Base-by-base conservation (phyloP, 2,329 filamentous ascomycete species). In the Cucurbitaria berberidis region DNA sequence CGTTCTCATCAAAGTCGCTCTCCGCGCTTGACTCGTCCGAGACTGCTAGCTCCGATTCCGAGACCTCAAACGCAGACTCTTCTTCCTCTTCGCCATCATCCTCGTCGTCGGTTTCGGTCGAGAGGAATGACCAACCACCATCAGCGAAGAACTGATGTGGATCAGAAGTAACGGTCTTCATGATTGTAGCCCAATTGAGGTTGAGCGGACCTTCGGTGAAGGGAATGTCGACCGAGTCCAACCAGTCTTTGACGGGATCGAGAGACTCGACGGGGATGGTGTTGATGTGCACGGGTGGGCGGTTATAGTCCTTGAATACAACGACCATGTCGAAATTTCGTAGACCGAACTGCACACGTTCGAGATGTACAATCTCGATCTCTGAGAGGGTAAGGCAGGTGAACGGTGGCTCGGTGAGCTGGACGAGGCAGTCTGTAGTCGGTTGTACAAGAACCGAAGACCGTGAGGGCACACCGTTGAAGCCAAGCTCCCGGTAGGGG, bases 291-390 rank as follows among this genome's bases (percentile, higher is more conserved):
- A 89, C 89, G 1, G 93, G 93, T 2, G 91, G 78, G n/a, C 93
- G 86, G 48, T 89, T 86, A 77, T 96, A 98, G 78, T 99, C 95
- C 71, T 98, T 98, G 82, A 96, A 98, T 32, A 99, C 90, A 70
- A 98, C 93, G 18, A 99, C 95, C 76, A 99, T 87, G 77, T 99
- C 95, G 75, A 99, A 99, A 77, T 99, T 99, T 82, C 98, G 97
- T 57, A 99, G 83, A 29, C 95, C 96, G 69, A 99, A 99, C 78
- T 87, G 86, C 16, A 99, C 95, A 80, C 93, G 90, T 76, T 99
- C 95, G 53, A 99, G 81, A 78, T 99, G 95, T 15, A 95, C 95
- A 64, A 98, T 85, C 76, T 99, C 95, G 61, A 99, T 95, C 69
- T 99, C 95, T 45, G 93, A 92, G 29, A 99, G 85, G 0, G 95